A percentile compares a stretch with the other conserved stretches of the same genome.
Conservation (phyloP, 305 asterid genomes). For the Solanum hybrid region DNA sequence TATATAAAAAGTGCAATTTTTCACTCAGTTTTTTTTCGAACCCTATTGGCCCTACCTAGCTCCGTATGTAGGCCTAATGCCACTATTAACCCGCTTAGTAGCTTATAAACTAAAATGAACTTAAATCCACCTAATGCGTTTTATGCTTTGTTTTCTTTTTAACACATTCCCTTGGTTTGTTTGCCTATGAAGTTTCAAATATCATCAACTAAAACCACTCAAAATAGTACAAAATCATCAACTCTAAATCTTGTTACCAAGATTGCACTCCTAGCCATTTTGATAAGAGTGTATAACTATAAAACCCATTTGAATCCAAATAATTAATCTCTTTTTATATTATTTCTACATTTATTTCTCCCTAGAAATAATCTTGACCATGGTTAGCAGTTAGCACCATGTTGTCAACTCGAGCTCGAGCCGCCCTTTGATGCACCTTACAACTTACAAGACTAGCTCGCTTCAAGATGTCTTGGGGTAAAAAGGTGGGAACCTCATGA, state of each 20-base stretch:
- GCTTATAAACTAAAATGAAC: too few species aligned
- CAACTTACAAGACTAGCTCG: conserved; percentile 24
- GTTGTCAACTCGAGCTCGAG: conserved; percentile 13
- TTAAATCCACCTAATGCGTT: too few species aligned
- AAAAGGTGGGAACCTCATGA: conserved; percentile 31
- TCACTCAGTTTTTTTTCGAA: neutral
- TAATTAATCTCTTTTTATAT: neutral
- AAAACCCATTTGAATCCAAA: neutral
- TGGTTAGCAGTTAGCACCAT: neutral
- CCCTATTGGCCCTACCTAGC: neutral
- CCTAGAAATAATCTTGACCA: conserved; percentile 20
- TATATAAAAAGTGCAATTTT: too few species aligned
- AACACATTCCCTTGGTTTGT: conserved; percentile 12
- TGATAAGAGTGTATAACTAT: neutral
- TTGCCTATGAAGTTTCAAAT: conserved; percentile 20
- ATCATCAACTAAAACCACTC: neutral
- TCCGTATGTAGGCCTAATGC: too few species aligned
- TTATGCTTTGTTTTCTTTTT: neutral
- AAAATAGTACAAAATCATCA: neutral
- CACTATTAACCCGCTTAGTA: neutral
- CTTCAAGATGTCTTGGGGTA: conserved; percentile 36
- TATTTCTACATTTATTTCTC: conserved; percentile 11
- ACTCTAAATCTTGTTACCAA: neutral
- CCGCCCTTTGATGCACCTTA: conserved; percentile 27
- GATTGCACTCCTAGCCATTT: neutral